Percentiles rank a stretch among this genome's conserved stretches.
Evolutionary conservation across 352 stramenopile species (phyloP).

Genomic region (Phytophthora citricola): DNA sequence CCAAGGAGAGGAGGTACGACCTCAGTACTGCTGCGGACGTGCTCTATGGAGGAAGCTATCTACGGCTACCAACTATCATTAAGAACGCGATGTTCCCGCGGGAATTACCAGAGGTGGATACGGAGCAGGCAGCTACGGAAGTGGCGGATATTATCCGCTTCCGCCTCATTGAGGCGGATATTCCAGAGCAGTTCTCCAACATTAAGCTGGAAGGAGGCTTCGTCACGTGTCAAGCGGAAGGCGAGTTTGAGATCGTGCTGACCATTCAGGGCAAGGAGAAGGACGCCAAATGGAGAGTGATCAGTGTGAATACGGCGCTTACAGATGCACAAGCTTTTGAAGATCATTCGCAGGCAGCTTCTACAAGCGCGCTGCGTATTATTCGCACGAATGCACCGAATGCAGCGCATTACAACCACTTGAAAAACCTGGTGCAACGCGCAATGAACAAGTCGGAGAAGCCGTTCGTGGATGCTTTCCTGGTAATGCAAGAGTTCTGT

Average conservation of each 20-base stretch:
- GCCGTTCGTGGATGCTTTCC: slow-evolving; percentile 81
- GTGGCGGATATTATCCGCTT: slow-evolving; percentile 86
- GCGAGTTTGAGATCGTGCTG: slow-evolving; percentile 87
- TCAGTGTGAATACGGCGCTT: slow-evolving; percentile 80
- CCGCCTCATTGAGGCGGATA: slow-evolving; percentile 81
- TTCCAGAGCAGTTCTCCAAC: slow-evolving; percentile 82
- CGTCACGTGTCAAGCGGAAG: slow-evolving; percentile 75
- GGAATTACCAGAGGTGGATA: slow-evolving; percentile 73
- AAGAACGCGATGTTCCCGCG: slow-evolving; percentile 76
- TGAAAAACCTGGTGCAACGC: slow-evolving; percentile 86
- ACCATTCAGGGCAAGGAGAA: slow-evolving; percentile 83
- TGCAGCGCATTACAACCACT: slow-evolving; percentile 78
- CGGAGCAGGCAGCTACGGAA: slow-evolving; percentile 55
- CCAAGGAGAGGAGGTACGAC: slow-evolving; percentile 84
- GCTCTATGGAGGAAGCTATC: slow-evolving; percentile 78
- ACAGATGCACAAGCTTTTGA: slow-evolving; percentile 68
- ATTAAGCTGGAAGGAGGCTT: slow-evolving; percentile 82
- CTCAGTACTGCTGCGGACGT: slow-evolving; percentile 84
- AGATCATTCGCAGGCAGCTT: slow-evolving; percentile 58
- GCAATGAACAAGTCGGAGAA: slow-evolving; percentile 87
- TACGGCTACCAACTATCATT: slow-evolving; percentile 75
- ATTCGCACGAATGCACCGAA: slow-evolving; percentile 81
- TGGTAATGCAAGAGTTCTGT: slow-evolving; percentile 87
- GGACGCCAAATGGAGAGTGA: slow-evolving; percentile 80
- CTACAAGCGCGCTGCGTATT: slow-evolving; percentile 74